Conservation (phyloP, 768 basidiomycete species). For the Cyclocybe aegerita region DNA sequence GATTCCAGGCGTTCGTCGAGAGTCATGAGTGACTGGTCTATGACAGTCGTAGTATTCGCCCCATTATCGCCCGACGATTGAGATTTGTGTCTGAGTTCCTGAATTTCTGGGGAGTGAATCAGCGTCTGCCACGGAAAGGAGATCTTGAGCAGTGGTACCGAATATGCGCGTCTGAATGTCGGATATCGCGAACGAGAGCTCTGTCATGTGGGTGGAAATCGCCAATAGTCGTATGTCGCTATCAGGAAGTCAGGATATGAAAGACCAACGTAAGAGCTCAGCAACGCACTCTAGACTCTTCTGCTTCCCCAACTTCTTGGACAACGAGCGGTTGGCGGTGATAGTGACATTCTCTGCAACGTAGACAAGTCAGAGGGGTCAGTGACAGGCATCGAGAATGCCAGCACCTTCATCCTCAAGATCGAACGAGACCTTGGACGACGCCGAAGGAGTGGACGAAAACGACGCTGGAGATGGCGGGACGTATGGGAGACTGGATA, state of each 20-base stretch:
- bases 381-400: slow-evolving; percentile 12
- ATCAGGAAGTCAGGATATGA: slow-evolving; percentile 18
- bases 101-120: slow-evolving; percentile 61
- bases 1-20: slow-evolving; percentile 79
- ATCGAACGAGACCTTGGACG: slow-evolving; percentile 55
- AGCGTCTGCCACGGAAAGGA: slow-evolving; percentile 1
- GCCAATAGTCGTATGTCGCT: slow-evolving; percentile 79
- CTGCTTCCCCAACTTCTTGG: slow-evolving; percentile 48
- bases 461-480: slow-evolving; percentile 38
- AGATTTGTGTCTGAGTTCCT: slow-evolving; percentile 88
- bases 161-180: slow-evolving; percentile 92
- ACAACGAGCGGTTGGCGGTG: slow-evolving; percentile 49
- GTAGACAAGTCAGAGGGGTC: slow-evolving; percentile 9
- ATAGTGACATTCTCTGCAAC: slow-evolving; percentile 71
- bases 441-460: slow-evolving; percentile 35
- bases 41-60: slow-evolving; percentile 60
- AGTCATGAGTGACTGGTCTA: slow-evolving; percentile 78
- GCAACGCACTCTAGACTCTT: slow-evolving; percentile 68
- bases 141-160: slow-evolving; percentile 45
- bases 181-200: slow-evolving; percentile 82
- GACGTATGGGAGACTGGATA: slow-evolving; percentile 28
- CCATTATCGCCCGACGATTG: slow-evolving; percentile 59
- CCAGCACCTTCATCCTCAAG: slow-evolving; percentile 63
- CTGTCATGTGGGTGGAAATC: slow-evolving; percentile 83
- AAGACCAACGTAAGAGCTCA: slow-evolving; percentile 9